These are phyloP conservation scores for Epichloe elymi DNA, from an alignment of 2,329 filamentous ascomycete genomes.

Conservation along the genomic window DNA sequence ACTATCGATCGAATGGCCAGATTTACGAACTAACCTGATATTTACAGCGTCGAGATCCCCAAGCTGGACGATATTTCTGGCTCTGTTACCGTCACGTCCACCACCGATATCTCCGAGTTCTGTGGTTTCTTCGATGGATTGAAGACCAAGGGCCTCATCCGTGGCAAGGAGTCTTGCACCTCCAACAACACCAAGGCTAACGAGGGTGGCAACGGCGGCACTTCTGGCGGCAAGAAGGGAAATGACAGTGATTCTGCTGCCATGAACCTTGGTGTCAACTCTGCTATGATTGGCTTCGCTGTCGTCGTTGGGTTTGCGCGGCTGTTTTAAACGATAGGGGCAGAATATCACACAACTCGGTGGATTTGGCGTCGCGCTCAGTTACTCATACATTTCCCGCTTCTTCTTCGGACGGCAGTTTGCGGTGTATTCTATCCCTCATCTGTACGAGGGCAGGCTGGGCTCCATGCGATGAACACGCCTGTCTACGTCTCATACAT, in stretches of 20 bases:
- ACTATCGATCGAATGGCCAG: not conserved
- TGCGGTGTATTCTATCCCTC: conserved; percentile 19
- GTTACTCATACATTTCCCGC: conserved; percentile 19
- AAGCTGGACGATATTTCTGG: conserved; percentile 54
- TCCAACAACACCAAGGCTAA: conserved; percentile 40
- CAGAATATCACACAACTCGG: conserved; percentile 15
- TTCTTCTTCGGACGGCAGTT: conserved; percentile 23
- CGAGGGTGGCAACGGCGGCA: conserved; percentile 25
- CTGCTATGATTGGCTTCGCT: conserved; percentile 32
- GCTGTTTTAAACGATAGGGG: conserved; percentile 31
- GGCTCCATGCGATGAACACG: conserved; percentile 11
- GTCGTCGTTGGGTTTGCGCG: conserved; percentile 34
- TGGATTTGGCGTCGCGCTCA: conserved; percentile 24
- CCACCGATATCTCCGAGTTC: conserved; percentile 46
- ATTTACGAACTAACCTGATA: not conserved
- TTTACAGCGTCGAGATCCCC: conserved; percentile 55
- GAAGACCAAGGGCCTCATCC: conserved; percentile 24
- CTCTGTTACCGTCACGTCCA: conserved; percentile 56
- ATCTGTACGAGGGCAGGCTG: conserved; percentile 13
- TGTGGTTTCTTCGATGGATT: conserved; percentile 34
- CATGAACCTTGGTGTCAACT: conserved; percentile 32
- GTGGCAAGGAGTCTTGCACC: conserved; percentile 34
- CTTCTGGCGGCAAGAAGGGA: conserved; percentile 12
- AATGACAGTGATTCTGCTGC: conserved; percentile 28
- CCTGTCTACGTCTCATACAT: conserved; percentile 13